Evolutionary conservation across 495 filamentous ascomycete genomes (phyloP), one percentile per base, ranked within the genome.

Genomic region (Lophiotrema nucula): DNA sequence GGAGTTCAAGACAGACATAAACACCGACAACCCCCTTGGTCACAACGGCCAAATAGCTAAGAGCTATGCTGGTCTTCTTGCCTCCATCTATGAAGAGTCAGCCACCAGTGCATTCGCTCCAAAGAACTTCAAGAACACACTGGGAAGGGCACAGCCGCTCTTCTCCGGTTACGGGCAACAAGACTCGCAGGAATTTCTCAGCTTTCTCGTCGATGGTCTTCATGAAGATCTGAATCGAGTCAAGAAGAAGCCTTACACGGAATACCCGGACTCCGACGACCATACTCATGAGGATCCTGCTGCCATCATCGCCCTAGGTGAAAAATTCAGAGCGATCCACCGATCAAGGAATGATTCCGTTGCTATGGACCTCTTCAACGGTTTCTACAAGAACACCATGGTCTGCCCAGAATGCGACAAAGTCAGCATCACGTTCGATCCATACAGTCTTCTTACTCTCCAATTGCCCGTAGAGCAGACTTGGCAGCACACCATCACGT

Each of bases 341-440:
- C 91, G 89, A 68, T 84, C 87, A 56, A 85, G 93, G 37, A 96
- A 97, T 62, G 91, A 96, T 68, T 97, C 95, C 2, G 85, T 97
- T 35, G 88, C 95, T 60, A 90, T 88, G 27, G 93, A 98, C 67
- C 78, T 98, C 3, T 97, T 98, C 69, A 91, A 88, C 42, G 93
- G 93, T 47, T 89, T 97, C 78, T 98, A 97, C 79, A 96, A 97
- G 75, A 97, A 92, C 24, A 97, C 92, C 3, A 80, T 98, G 38
- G 83, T 90, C 55, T 98, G 93, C 69, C 95, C 92, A 1, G 81
- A 76, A 8, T 98, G 93, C 68, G 80, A 86, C 53, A 98, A 98
- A 75, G 87, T 96, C 73, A 96, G 90, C 79, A 96, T 98, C 59
- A 98, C 93, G 3, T 97, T 98, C 63, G 93, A 98, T 73, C 93